Evolutionary conservation across 768 basidiomycete genomes (phyloP).

Genomic region (Filobasidium floriforme): DNA sequence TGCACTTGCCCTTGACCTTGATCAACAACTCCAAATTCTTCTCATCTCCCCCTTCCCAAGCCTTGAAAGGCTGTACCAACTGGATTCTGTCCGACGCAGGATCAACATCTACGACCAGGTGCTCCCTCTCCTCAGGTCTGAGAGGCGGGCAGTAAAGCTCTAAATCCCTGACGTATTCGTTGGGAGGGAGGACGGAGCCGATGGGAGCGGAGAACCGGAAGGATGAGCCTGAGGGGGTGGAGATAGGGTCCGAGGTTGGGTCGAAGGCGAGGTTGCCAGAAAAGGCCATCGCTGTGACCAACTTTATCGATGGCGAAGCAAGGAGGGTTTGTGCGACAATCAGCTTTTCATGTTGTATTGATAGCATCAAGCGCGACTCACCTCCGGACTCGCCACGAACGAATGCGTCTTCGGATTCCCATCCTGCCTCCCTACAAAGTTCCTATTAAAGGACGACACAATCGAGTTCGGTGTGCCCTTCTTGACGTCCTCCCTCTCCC

Average conservation of each 20-base stretch:
- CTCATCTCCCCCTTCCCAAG: slow-evolving; percentile 18
- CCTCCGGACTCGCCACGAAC: slow-evolving; percentile 24
- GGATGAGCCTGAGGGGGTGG: neutral
- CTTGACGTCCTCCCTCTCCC: slow-evolving; percentile 18
- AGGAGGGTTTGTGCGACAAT: too few species aligned
- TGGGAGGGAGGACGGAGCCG: slow-evolving; percentile 14
- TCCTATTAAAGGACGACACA: slow-evolving; percentile 19
- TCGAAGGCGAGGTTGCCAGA: slow-evolving; percentile 19
- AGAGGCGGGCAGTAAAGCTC: slow-evolving; percentile 10
- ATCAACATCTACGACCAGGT: slow-evolving; percentile 14
- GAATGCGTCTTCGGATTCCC: slow-evolving; percentile 22
- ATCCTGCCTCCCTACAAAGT: slow-evolving; percentile 23
- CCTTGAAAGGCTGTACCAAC: slow-evolving; percentile 20
- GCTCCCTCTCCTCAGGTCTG: neutral
- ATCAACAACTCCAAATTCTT: slow-evolving; percentile 18
- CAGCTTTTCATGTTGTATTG: too few species aligned
- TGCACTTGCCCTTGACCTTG: slow-evolving; percentile 25
- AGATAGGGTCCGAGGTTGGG: slow-evolving; percentile 16
- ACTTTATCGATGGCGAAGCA: neutral
- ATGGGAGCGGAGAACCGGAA: slow-evolving; percentile 16
- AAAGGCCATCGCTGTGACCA: slow-evolving; percentile 24
- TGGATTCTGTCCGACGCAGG: slow-evolving; percentile 17
- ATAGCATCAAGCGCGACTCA: neutral
- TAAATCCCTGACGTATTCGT: slow-evolving; percentile 16
- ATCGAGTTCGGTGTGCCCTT: slow-evolving; percentile 21